phyloP scores from a whole-genome alignment of 257 asterid species.

The Scutellaria galericulata region DNA sequence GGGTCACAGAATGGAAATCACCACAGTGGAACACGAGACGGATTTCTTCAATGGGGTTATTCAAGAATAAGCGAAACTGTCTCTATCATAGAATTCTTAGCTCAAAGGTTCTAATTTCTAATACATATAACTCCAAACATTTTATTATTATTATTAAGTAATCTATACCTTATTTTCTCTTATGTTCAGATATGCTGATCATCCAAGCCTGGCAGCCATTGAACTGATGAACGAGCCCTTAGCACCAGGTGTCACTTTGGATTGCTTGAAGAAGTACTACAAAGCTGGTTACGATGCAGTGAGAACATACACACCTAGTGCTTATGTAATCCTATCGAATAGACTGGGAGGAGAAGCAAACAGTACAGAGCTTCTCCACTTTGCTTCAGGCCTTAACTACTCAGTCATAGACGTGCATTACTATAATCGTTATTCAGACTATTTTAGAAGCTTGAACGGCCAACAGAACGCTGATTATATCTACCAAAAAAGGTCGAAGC shows the following conservation, averaged over 20 bases:
- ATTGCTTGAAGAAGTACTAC: conserved; percentile 43
- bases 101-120: conserved; percentile 42
- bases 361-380: conserved; percentile 45
- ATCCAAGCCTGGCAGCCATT: conserved; percentile 54
- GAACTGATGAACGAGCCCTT: conserved; percentile 53
- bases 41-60: conserved; percentile 54
- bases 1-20: conserved; percentile 63
- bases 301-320: conserved; percentile 40
- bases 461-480: conserved; percentile 46
- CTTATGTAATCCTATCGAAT: conserved; percentile 51
- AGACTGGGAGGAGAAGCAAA: conserved; percentile 55
- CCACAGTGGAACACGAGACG: conserved; percentile 59
- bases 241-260: conserved; percentile 46
- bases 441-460: conserved; percentile 40
- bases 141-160: too few relatives aligned
- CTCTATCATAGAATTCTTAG: conserved; percentile 52
- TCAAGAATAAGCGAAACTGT: conserved; percentile 49
- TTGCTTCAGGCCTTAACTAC: conserved; percentile 40
- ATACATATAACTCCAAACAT: not conserved
- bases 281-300: conserved; percentile 56
- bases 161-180: too few relatives aligned
- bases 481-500: conserved; percentile 42
- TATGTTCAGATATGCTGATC: conserved; percentile 43
- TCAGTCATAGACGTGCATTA: conserved; percentile 59
- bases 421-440: conserved; percentile 49